Percentiles rank a stretch among this genome's conserved stretches.
Conservation (phyloP, 257 asterid genomes). For the Jaltomata sinuosa region DNA sequence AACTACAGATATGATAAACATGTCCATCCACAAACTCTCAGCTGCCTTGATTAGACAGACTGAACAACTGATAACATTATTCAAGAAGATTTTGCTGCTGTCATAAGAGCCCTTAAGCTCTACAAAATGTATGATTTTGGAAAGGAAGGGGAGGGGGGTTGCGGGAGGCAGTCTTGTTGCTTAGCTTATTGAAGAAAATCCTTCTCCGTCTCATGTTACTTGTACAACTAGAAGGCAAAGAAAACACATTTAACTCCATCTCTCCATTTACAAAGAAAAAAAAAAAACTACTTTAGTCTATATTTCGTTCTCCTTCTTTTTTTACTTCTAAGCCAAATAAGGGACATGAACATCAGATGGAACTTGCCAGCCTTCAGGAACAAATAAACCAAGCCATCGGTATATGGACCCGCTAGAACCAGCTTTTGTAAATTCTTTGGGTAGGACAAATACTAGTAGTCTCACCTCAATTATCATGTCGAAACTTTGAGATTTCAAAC, state of each 20-base stretch:
- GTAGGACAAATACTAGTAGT: neutral
- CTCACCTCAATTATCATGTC: neutral
- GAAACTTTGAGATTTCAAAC: neutral
- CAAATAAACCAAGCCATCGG: neutral
- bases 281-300: neutral
- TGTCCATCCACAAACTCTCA: neutral
- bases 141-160: neutral
- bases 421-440: neutral
- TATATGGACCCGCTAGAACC: neutral
- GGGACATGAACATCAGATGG: neutral
- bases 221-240: neutral
- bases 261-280: neutral
- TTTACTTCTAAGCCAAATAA: neutral
- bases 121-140: neutral
- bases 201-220: neutral
- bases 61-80: neutral
- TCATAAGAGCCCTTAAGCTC: neutral
- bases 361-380: neutral
- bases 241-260: neutral
- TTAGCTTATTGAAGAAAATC: neutral
- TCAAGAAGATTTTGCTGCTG: neutral
- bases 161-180: neutral
- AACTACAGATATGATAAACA: neutral
- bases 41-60: neutral
- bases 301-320: neutral